Evolutionary conservation across 495 filamentous ascomycete species (phyloP).

Genomic region (Darksidea phi): DNA sequence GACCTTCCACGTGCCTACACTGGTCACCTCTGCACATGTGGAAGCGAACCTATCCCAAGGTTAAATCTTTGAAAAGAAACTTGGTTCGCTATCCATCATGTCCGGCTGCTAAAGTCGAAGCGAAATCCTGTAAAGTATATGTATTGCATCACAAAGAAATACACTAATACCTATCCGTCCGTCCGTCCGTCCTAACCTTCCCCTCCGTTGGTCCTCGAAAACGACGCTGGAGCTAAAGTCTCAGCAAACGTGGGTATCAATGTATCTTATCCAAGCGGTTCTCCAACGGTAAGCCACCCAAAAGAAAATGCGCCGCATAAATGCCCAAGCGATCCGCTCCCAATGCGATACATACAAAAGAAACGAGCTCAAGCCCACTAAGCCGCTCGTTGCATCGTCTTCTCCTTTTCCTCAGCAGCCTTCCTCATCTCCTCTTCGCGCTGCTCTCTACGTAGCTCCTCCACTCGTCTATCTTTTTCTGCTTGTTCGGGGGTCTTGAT

Average conservation of each 20-base stretch:
- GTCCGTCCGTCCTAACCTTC: too few relatives aligned
- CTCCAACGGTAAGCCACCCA: not conserved
- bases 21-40: not conserved
- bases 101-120: too few relatives aligned
- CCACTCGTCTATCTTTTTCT: conserved; percentile 26
- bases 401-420: conserved; percentile 16
- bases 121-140: too few relatives aligned
- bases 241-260: not conserved
- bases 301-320: not conserved
- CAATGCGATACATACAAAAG: not conserved
- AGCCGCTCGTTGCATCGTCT: not conserved
- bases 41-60: too few relatives aligned
- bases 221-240: too few relatives aligned
- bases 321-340: not conserved
- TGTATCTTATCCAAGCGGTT: not conserved
- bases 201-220: too few relatives aligned
- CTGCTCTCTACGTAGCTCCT: conserved; percentile 22
- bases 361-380: conserved; percentile 2
- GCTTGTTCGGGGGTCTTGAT: conserved; percentile 44
- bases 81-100: too few relatives aligned
- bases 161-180: too few relatives aligned
- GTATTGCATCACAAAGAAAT: too few relatives aligned
- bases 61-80: too few relatives aligned
- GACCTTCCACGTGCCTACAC: conserved; percentile 6
- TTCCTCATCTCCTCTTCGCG: conserved; percentile 19